phyloP scores from a whole-genome alignment of 2,329 filamentous ascomycete species.

The Cercospora sp. region DNA sequence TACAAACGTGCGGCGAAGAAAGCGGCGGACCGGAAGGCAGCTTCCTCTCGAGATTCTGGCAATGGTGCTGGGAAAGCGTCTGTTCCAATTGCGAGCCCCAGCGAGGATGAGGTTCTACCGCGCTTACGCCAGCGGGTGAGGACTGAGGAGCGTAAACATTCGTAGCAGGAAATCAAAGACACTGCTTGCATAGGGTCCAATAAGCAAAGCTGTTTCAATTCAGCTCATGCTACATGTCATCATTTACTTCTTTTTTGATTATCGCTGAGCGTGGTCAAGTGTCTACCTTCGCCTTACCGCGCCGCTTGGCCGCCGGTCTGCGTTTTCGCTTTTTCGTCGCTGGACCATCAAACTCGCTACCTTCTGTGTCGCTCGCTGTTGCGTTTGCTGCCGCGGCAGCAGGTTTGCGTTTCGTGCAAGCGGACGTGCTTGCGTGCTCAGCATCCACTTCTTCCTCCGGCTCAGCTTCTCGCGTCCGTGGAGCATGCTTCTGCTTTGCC shows the following conservation, averaged over 20 bases:
- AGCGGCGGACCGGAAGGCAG: background rate
- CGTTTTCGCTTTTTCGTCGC: background rate
- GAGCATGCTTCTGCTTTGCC: constrained; percentile 39
- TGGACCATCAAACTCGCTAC: constrained; percentile 1
- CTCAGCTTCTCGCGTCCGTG: background rate
- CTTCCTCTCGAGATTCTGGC: background rate
- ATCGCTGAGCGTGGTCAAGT: background rate
- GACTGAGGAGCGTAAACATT: background rate
- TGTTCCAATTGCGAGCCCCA: background rate
- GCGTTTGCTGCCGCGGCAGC: background rate
- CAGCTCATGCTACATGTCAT: background rate
- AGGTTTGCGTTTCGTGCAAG: constrained; percentile 3
- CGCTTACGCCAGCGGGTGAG: background rate
- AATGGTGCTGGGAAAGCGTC: background rate
- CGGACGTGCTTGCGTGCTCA: background rate
- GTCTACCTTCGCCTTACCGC: background rate
- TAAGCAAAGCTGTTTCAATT: background rate
- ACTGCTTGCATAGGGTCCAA: background rate
- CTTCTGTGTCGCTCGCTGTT: constrained; percentile 5
- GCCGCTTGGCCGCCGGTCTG: background rate
- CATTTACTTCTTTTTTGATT: background rate
- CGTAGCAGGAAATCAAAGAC: background rate
- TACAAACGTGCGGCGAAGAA: background rate
- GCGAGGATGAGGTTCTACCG: background rate
- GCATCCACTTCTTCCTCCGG: background rate